Base-by-base conservation (phyloP, 2,329 filamentous ascomycete species). In the Rosellinia necatrix region DNA sequence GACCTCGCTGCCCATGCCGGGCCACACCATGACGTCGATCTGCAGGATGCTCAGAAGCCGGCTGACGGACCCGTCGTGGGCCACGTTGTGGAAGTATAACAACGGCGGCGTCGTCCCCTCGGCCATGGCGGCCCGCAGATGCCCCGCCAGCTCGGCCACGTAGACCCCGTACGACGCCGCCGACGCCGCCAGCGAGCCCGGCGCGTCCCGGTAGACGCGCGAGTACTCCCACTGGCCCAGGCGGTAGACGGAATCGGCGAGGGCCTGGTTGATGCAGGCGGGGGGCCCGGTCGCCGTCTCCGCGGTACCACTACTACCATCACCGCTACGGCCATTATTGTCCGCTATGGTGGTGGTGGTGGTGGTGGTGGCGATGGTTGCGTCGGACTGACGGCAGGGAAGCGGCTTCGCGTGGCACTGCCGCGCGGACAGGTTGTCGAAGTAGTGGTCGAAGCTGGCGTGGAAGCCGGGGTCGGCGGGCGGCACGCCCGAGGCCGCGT, bases 151-250 rank as follows among this genome's bases (percentile, higher is more conserved):
- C 71, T 93, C 89, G 0, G 86, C 88, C 13, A 91, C 69, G 82
- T 85, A 94, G 3, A 93, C 85, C 4, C 90, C 90, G 62, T 84
- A 88, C 2, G 81, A 82, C 0, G 79, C 80, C 0, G 78, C 76
- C 30, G 85, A 84, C 0, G 87, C 86, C 0, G 77, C 77, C 0
- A 96, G 79, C 1, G 86, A 87, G 13, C 78, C 70, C 0, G 80
- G 74, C 0, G 83, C 77, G 63, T 89, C 88, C 51, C 91, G 88
- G 72, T 91, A 91, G 50, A 91, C 83, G 66, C 87, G 88, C 12
- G 82, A 86, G 75, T 94, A 94, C 71, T 94, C 91, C 78, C 89
- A 93, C 64, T 92, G 80, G 0, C 90, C 90, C 0, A 92, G 72
- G 6, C 90, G 81, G 70, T 91, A 93, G 6, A 92, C 89, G 1